Percentiles rank a stretch among this genome's conserved stretches.
Conservation (phyloP, 2,329 filamentous ascomycete species). For the Diaporthe batatas region DNA sequence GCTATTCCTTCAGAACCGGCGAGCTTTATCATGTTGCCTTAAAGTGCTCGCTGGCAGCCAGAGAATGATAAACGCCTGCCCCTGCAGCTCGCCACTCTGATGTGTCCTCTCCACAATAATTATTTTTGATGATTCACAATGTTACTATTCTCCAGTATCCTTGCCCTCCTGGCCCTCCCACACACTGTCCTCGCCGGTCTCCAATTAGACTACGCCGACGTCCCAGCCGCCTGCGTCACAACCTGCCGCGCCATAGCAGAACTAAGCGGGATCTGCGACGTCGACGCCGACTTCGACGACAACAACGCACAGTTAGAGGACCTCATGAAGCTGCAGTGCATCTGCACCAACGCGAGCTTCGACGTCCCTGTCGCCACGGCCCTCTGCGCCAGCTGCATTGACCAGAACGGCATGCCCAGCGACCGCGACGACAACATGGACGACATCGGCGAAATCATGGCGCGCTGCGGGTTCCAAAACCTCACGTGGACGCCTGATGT, state of each 20-base stretch:
- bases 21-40: background rate
- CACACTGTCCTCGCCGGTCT: background rate
- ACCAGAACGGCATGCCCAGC: conserved; percentile 20
- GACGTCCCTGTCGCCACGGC: conserved; percentile 5
- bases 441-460: conserved; percentile 24
- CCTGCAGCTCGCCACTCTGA: background rate
- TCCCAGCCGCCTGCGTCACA: conserved; percentile 1
- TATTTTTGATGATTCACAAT: background rate
- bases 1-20: background rate
- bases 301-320: background rate
- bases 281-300: conserved; percentile 28
- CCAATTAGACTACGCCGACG: conserved; percentile 23
- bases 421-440: conserved; percentile 19
- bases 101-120: no score
- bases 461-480: conserved; percentile 3
- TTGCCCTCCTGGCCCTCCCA: background rate
- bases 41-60: background rate
- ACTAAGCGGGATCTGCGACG: conserved; percentile 31
- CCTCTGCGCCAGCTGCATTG: conserved; percentile 26
- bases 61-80: no score
- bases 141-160: background rate
- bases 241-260: conserved; percentile 21
- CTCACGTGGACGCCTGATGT: background rate
- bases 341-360: conserved; percentile 20
- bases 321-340: conserved; percentile 28